Evolutionary conservation across 768 basidiomycete genomes (phyloP).

Genomic region (Mrakia blollopis): DNA sequence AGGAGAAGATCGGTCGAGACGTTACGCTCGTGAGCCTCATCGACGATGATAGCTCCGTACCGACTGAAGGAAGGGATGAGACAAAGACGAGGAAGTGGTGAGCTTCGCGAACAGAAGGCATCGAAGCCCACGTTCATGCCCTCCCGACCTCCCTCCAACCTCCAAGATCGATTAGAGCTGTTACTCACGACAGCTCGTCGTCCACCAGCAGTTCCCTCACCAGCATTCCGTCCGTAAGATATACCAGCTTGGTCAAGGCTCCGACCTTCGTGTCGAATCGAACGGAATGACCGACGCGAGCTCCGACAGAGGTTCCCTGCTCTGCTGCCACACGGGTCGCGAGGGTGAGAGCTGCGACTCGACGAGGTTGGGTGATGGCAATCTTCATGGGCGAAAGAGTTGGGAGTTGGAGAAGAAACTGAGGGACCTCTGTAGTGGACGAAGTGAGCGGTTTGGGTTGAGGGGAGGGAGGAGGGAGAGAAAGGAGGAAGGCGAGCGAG

Average conservation of each 20-base stretch:
- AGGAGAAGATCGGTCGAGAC: slow-evolving; percentile 91
- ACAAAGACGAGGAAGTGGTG: not conserved
- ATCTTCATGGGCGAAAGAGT: slow-evolving; percentile 2
- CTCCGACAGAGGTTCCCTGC: slow-evolving; percentile 26
- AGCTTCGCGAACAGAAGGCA: not conserved
- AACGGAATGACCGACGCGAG: slow-evolving; percentile 27
- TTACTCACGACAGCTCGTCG: slow-evolving; percentile 12
- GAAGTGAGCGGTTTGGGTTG: not conserved
- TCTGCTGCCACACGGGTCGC: slow-evolving; percentile 30
- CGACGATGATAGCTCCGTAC: slow-evolving; percentile 85
- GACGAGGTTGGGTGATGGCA: slow-evolving; percentile 30
- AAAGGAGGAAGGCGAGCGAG: not conserved
- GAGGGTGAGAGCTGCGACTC: slow-evolving; percentile 30
- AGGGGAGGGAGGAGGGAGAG: not conserved
- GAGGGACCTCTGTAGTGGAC: slow-evolving; percentile 26
- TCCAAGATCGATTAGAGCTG: too few species aligned
- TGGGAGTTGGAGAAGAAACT: slow-evolving; percentile 28
- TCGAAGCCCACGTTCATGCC: not conserved
- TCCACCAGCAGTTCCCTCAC: slow-evolving; percentile 29
- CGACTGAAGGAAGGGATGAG: slow-evolving; percentile 33
- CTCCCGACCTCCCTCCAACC: not conserved
- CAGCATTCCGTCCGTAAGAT: slow-evolving; percentile 31
- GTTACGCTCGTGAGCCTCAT: slow-evolving; percentile 96
- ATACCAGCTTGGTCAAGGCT: slow-evolving; percentile 16
- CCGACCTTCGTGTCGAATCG: slow-evolving; percentile 31